phyloP scores from a whole-genome alignment of 106 monocot genomes.

The Amphibolis antarctica region DNA sequence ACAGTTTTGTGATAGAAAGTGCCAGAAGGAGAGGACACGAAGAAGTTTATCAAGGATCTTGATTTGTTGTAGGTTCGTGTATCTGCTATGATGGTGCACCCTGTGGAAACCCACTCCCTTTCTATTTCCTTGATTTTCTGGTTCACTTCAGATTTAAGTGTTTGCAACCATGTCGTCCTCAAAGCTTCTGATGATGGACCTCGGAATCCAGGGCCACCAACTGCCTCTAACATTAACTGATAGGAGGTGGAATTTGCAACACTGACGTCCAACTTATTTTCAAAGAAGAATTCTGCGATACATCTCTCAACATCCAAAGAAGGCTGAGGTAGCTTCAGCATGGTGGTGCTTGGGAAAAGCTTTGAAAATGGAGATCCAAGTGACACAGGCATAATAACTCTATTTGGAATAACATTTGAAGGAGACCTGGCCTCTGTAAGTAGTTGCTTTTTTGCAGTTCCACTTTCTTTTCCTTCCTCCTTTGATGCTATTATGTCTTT shows the following conservation, averaged over 20 bases:
- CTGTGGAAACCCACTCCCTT: conserved; percentile 75
- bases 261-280: conserved; percentile 77
- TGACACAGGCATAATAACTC: conserved; percentile 18
- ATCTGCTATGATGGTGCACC: conserved; percentile 83
- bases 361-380: conserved; percentile 18
- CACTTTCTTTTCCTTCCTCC: conserved; percentile 62
- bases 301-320: conserved; percentile 56
- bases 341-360: conserved; percentile 11
- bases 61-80: conserved; percentile 87
- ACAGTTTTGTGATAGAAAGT: conserved; percentile 89
- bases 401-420: conserved; percentile 9
- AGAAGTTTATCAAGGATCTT: conserved; percentile 67
- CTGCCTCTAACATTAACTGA: conserved; percentile 62
- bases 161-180: conserved; percentile 66
- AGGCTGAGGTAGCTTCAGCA: conserved; percentile 19
- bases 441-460: conserved; percentile 45
- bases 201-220: conserved; percentile 69
- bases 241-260: conserved; percentile 60
- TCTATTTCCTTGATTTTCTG: conserved; percentile 65
- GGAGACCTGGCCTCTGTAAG: conserved; percentile 28
- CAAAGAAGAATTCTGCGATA: conserved; percentile 90
- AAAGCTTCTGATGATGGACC: conserved; percentile 54
- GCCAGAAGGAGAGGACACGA: conserved; percentile 70
- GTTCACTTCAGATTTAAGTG: conserved; percentile 73
- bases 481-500: conserved; percentile 65